Base-by-base conservation (phyloP, 2,329 filamentous ascomycete species). In the Exophiala aquamarina region DNA sequence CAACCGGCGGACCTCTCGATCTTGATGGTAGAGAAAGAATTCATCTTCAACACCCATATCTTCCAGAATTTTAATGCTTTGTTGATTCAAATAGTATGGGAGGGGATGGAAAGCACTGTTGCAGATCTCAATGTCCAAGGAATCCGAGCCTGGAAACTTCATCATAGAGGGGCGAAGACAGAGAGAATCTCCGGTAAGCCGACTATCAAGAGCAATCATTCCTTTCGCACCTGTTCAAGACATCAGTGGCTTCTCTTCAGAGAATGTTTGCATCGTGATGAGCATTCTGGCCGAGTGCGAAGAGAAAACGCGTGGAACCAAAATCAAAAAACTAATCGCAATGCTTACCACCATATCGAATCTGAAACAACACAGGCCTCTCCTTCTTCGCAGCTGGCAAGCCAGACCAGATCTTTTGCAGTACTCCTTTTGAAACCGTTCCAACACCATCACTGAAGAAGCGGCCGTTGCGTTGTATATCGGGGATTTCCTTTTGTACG, bases 31-130 rank as follows among this genome's bases (percentile, higher is more conserved):
- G 9, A 85, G 61, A 55, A 95, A 92, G 63, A 79, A 84, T 0
- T 66, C 46, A 1, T 69, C 60, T 0, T 72, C 62, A 0, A 86
- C 81, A 0, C 77, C 76, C 64, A 92, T 82, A 55, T 94, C 89
- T 60, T 95, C 89, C 1, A 95, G 65, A 4, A 94, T 89, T 63
- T 94, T 94, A 68, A 94, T 89, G 51, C 91, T 74, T 55, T 88
- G 87, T 1, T 86, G 82, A 59, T 94, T 94, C 1, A 94, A 75
- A 14, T 83, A 79, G 56, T 91, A 73, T 0, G 79, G 79, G 5
- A 92, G 74, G 0, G 87, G 83, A 41, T 76, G 81, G 29, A 80
- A 81, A 0, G 82, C 83, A 33, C 81, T 76, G 37, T 85, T 86
- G 59, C 86, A 91, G 35, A 90, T 87, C 50, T 86, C 87, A 1